Evolutionary conservation across 495 filamentous ascomycete species (phyloP), one percentile per base, ranked within the genome.

Genomic region (Paragyromitra xinjiangensis): DNA sequence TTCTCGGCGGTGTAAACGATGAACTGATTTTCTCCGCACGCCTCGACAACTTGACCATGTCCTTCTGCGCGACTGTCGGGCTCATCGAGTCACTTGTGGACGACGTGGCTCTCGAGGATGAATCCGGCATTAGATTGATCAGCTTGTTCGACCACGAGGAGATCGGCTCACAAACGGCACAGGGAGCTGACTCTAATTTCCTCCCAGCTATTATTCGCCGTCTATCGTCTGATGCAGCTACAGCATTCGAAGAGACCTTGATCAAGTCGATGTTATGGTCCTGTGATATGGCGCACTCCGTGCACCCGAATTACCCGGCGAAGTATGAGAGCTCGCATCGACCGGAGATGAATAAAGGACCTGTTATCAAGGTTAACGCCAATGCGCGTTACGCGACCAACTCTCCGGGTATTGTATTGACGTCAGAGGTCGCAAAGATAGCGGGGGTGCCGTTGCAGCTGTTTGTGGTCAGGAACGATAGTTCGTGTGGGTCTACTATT

Each of bases 111-210:
- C 87, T 98, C 42, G 89, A 94, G 40, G 83, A 91, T 19, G 95
- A 98, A 78, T 84, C 88, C 2, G 89, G 88, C 50, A 97, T 98
- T 81, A 93, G 95, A 29, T 86, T 99, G 11, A 91, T 97, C 80
- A 90, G 93, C 26, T 90, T 94, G 79, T 99, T 98, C 83, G 95
- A 99, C 83, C 95, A 99, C 85, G 95, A 99, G 83, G 95, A 99
- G 81, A 94, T 98, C 81, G 96, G 95, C 59, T 96, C 92, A 76
- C 88, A 87, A 44, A 95, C 92, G 8, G 94, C 95, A 6, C 96
- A 99, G 44, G 95, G 95, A 78, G 95, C 95, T 2, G 90, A 94
- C 84, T 97, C 94, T 4, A 97, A 97, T 84, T 86, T 97, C 26
- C 89, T 99, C 4, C 96, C 95, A 0, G 89, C 93, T 40, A 89